These are phyloP conservation scores for Collybia mongolica DNA, from an alignment of 768 basidiomycete species.

Conservation along the genomic window DNA sequence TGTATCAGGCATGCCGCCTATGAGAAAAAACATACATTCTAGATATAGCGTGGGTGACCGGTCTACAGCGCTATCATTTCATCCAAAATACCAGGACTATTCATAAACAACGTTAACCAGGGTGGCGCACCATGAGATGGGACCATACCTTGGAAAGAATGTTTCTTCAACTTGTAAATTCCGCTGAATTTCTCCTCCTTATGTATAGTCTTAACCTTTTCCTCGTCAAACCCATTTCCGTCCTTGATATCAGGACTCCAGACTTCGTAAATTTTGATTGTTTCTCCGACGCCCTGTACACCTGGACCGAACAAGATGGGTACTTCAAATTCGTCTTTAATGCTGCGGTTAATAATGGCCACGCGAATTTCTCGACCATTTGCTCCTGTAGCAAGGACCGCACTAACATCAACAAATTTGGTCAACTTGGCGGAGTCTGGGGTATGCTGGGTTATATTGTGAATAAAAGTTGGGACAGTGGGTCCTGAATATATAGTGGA, in stretches of 20 bases:
- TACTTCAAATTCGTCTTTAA: slow-evolving; percentile 32
- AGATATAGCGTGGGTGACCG: too few relatives aligned
- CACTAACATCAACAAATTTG: slow-evolving; percentile 49
- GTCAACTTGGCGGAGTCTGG: slow-evolving; percentile 32
- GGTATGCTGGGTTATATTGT: slow-evolving; percentile 33
- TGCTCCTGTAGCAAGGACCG: slow-evolving; percentile 31
- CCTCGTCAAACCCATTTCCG: slow-evolving; percentile 40
- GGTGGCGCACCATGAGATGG: neutral
- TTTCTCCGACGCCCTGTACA: slow-evolving; percentile 13
- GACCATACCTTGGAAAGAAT: slow-evolving; percentile 45
- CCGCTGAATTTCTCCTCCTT: slow-evolving; percentile 31
- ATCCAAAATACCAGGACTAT: slow-evolving; percentile 10
- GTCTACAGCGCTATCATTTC: neutral
- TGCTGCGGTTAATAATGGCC: slow-evolving; percentile 53
- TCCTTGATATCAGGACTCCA: slow-evolving; percentile 47
- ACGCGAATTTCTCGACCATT: slow-evolving; percentile 39
- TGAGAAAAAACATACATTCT: too few relatives aligned
- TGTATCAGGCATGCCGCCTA: too few relatives aligned
- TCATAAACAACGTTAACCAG: neutral
- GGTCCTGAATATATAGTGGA: slow-evolving; percentile 33
- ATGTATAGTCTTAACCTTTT: slow-evolving; percentile 34
- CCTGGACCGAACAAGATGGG: slow-evolving; percentile 37
- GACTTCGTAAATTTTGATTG: slow-evolving; percentile 46
- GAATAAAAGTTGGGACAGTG: slow-evolving; percentile 53
- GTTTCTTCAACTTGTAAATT: slow-evolving; percentile 35